These are phyloP conservation scores for Pisolithus albus DNA, from an alignment of 768 basidiomycete genomes.

Conservation along the genomic window DNA sequence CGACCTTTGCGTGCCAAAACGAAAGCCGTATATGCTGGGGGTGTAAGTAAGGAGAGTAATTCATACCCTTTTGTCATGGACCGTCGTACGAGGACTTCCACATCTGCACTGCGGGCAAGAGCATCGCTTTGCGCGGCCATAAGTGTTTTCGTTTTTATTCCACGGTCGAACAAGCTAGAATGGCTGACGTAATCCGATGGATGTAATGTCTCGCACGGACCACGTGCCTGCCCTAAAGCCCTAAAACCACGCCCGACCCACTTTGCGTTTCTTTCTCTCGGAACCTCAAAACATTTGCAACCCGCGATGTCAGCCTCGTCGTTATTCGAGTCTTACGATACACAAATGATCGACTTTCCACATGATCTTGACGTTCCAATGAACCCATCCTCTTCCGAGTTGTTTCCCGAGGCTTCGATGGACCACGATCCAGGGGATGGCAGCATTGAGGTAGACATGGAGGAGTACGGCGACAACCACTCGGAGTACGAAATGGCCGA, in stretches of 20 bases:
- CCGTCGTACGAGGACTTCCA: constrained; percentile 59
- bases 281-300: constrained; percentile 3
- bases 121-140: constrained; percentile 12
- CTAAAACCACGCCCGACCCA: constrained; percentile 8
- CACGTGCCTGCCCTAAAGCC: constrained; percentile 24
- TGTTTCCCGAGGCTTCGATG: constrained; percentile 52
- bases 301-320: constrained; percentile 22
- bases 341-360: constrained; percentile 58
- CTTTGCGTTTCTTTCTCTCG: constrained; percentile 11
- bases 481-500: constrained; percentile 43
- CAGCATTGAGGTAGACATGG: constrained; percentile 64
- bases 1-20: constrained; percentile 50
- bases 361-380: constrained; percentile 55
- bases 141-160: no score
- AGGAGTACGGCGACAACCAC: constrained; percentile 40
- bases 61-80: constrained; percentile 66
- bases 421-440: constrained; percentile 36
- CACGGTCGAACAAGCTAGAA: no score
- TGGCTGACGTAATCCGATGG: no score
- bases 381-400: constrained; percentile 41
- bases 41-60: constrained; percentile 52
- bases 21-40: constrained; percentile 53
- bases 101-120: constrained; percentile 46
- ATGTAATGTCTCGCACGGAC: constrained; percentile 22
- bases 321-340: constrained; percentile 47